phyloP scores from a whole-genome alignment of 768 basidiomycete species.

The Cystofilobasidium capitatum region DNA sequence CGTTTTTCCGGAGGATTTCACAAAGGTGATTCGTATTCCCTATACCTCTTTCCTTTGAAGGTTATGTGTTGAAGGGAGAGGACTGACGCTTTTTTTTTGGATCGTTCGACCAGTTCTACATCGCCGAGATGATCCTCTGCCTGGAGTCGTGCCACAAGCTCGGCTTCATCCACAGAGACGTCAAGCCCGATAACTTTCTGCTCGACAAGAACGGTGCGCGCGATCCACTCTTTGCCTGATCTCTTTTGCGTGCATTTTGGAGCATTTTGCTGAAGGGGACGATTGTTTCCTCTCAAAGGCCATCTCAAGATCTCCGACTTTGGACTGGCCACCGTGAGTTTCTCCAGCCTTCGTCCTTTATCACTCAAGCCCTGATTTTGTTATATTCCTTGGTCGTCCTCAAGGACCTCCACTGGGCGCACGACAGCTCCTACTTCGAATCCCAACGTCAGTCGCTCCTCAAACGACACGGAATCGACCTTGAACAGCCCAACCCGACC shows the following conservation, averaged over 20 bases:
- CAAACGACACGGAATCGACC: slow-evolving; percentile 87
- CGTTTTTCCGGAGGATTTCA: slow-evolving; percentile 76
- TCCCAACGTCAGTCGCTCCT: slow-evolving; percentile 80
- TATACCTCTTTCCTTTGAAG: too few relatives aligned
- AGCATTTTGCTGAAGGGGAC: too few relatives aligned
- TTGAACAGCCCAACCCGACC: slow-evolving; percentile 56
- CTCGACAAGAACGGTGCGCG: slow-evolving; percentile 53
- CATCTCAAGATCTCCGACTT: slow-evolving; percentile 94
- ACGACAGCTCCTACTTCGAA: slow-evolving; percentile 93
- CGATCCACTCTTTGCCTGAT: neutral
- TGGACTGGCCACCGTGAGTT: slow-evolving; percentile 68
- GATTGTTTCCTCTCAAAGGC: slow-evolving; percentile 42
- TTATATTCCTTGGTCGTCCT: neutral
- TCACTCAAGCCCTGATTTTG: slow-evolving; percentile 31
- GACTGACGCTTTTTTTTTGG: slow-evolving; percentile 38
- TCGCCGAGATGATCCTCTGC: slow-evolving; percentile 94
- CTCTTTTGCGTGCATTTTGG: too few relatives aligned
- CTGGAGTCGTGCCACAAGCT: slow-evolving; percentile 52
- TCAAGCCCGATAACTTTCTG: slow-evolving; percentile 78
- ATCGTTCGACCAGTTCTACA: slow-evolving; percentile 78
- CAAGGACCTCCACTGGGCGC: slow-evolving; percentile 48
- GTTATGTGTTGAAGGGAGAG: slow-evolving; percentile 41
- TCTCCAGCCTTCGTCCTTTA: slow-evolving; percentile 16
- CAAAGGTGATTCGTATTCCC: slow-evolving; percentile 4
- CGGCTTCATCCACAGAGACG: slow-evolving; percentile 96